Evolutionary conservation across 306 rosid genomes (phyloP), one percentile per base, ranked within the genome.

Genomic region (Malus asiatica): DNA sequence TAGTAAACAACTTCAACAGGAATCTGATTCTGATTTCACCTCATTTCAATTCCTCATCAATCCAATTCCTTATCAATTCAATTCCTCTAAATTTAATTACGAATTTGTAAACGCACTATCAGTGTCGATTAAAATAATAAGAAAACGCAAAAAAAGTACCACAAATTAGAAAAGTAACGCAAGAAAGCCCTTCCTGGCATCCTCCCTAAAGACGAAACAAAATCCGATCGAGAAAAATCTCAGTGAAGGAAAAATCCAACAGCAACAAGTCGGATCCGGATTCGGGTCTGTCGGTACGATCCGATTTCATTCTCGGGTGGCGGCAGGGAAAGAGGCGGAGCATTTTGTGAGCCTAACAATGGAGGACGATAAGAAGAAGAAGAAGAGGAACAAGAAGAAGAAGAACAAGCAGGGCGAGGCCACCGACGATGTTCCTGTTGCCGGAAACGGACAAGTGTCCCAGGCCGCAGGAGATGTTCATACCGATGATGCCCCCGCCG

Each of bases 311-410:
- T 72, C 18, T 57, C 55, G 0, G 19, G 53, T 35, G n/a, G 77
- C 29, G 59, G 59, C 45, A 45, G 69, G 7, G 60, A 44, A 73
- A 18, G 68, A 59, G 58, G 58, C 9, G 71, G 83, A 76, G 77
- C 30, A 73, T 66, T 67, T 66, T 23, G 33, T 16, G 25, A 58
- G 65, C 66, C 46, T 69, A 70, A 20, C 48, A 79, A 88, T 91
- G 97, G 91, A 88, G 82, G 92, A 85, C 35, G 90, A 80, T 22
- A 88, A 83, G 88, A 88, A 75, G 73, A 89, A 67, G 86, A 86
- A 68, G 80, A 89, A 64, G 75, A 91, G 74, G 71, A 88, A 79
- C 68, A 86, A 72, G 87, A 86, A 85, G 71, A 91, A 91, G 76
- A 89, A 82, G 76, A 83, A 81, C 66, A 91, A 91, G 81, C 91